phyloP scores from a whole-genome alignment of 2,329 filamentous ascomycete species.

The Nemania serpens region DNA sequence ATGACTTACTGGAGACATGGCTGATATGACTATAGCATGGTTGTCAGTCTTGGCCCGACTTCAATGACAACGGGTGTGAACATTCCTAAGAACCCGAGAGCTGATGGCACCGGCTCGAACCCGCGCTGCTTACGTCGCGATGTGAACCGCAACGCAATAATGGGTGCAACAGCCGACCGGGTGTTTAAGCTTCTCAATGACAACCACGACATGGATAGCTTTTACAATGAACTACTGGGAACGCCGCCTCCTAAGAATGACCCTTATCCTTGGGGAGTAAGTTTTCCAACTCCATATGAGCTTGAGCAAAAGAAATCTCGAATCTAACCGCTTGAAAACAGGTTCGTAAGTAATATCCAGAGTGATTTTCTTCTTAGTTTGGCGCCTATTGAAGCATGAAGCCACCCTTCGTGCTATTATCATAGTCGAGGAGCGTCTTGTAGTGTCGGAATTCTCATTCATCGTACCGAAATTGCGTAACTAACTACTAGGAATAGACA shows the following conservation, averaged over 20 bases:
- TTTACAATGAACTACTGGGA: constrained; percentile 49
- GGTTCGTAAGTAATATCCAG: no score
- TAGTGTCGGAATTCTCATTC: no score
- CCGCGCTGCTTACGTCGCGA: constrained; percentile 51
- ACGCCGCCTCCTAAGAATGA: constrained; percentile 43
- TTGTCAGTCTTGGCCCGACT: constrained; percentile 47
- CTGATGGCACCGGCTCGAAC: constrained; percentile 46
- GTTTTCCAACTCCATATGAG: constrained; percentile 13
- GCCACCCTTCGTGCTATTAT: no score
- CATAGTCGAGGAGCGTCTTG: no score
- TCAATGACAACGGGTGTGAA: constrained; percentile 38
- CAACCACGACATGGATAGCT: constrained; percentile 44
- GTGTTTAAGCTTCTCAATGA: constrained; percentile 43
- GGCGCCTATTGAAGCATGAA: no score
- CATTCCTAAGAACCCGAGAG: constrained; percentile 42
- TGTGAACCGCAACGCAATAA: constrained; percentile 44
- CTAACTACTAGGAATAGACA: constrained; percentile 14
- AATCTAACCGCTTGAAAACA: constrained; percentile 20
- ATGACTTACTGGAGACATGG: not conserved
- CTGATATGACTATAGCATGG: constrained; percentile 43
- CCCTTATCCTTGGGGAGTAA: constrained; percentile 46
- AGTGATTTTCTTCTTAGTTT: no score
- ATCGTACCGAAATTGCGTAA: no score
- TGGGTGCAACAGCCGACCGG: constrained; percentile 45
- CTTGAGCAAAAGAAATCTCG: not conserved